Conservation (phyloP, 2,329 filamentous ascomycete genomes). For the Hypoxylon sp. region DNA sequence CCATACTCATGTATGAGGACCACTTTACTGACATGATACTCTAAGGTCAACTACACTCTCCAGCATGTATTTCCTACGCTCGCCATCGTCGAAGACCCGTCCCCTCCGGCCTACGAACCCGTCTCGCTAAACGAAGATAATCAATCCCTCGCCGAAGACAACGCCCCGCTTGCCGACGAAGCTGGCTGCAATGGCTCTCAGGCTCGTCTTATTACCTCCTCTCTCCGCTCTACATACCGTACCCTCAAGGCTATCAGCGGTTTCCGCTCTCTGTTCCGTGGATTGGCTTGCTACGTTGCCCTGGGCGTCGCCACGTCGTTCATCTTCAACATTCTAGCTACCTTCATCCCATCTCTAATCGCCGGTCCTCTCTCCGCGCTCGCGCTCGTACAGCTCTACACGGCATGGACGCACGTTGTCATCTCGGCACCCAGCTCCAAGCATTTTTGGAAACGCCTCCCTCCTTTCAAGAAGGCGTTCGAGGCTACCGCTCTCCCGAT, state of each 20-base stretch:
- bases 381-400: constrained; percentile 75
- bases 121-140: constrained; percentile 61
- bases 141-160: constrained; percentile 55
- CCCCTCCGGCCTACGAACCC: constrained; percentile 68
- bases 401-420: constrained; percentile 88
- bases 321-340: constrained; percentile 62
- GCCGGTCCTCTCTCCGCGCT: constrained; percentile 71
- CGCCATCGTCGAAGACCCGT: constrained; percentile 72
- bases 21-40: constrained; percentile 36
- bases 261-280: constrained; percentile 77
- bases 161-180: constrained; percentile 56
- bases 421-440: constrained; percentile 78
- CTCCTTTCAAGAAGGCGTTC: constrained; percentile 74
- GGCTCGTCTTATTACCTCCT: constrained; percentile 63
- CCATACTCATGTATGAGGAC: neutral
- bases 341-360: constrained; percentile 61
- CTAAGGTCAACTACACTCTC: constrained; percentile 68
- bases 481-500: constrained; percentile 78
- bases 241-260: constrained; percentile 75
- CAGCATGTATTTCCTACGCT: constrained; percentile 66
- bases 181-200: constrained; percentile 53
- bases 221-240: constrained; percentile 65
- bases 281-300: constrained; percentile 67
- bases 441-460: constrained; percentile 78
- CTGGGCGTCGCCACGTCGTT: constrained; percentile 55